Percentiles rank a stretch among this genome's conserved stretches.
These are phyloP conservation scores for Spergularia azorica DNA, from an alignment of 179 eudicot species.

Conservation along the genomic window DNA sequence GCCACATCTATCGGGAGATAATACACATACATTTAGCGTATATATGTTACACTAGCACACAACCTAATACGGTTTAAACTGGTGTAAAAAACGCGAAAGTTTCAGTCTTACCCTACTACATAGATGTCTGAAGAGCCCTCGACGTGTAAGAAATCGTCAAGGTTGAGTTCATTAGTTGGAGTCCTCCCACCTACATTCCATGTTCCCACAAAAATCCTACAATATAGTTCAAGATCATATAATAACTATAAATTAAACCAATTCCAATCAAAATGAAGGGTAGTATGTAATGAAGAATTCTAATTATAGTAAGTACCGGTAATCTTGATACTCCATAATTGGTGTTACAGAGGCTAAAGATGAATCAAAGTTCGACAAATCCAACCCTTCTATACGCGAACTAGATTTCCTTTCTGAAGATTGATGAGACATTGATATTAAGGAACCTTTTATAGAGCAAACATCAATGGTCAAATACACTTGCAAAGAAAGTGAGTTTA, in stretches of 20 bases:
- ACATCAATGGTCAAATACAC: too few relatives aligned
- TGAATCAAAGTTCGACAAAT: slow-evolving; percentile 54
- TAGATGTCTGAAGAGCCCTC: slow-evolving; percentile 79
- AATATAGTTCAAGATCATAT: slow-evolving; percentile 5
- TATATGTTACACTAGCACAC: background rate
- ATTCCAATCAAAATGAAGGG: too few relatives aligned
- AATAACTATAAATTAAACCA: background rate
- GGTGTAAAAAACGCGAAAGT: background rate
- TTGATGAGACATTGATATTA: background rate
- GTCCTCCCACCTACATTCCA: slow-evolving; percentile 98
- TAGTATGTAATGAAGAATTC: background rate
- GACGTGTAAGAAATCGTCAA: slow-evolving; percentile 77
- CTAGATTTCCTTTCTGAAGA: slow-evolving; percentile 59
- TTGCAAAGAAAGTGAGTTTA: too few relatives aligned
- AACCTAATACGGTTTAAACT: too few relatives aligned
- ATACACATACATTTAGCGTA: background rate
- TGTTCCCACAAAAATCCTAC: slow-evolving; percentile 77
- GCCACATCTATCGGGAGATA: background rate
- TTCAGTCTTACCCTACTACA: slow-evolving; percentile 64
- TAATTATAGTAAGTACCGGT: slow-evolving; percentile 39
- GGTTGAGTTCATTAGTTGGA: slow-evolving; percentile 60
- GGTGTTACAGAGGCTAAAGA: slow-evolving; percentile 49
- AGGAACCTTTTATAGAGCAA: too few relatives aligned
- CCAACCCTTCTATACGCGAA: slow-evolving; percentile 58
- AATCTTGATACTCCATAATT: slow-evolving; percentile 47